phyloP scores from a whole-genome alignment of 805 yeast species.

The Monosporozyma aquatica region DNA sequence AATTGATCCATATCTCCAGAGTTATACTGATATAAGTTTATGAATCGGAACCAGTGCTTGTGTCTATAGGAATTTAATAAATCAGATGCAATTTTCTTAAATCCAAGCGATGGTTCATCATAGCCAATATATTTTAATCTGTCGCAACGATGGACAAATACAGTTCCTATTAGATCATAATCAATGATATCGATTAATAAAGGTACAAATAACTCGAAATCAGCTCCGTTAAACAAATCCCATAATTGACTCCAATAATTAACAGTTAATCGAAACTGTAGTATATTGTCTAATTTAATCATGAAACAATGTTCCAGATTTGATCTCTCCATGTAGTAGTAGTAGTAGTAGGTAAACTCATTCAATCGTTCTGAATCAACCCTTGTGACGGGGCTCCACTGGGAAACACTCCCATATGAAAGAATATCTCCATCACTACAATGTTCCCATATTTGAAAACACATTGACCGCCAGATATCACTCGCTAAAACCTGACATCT shows the following conservation, averaged over 20 bases:
- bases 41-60: not conserved
- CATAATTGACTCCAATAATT: not conserved
- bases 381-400: no score
- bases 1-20: not conserved
- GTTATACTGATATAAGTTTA: not conserved
- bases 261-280: not conserved
- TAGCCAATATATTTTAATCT: not conserved
- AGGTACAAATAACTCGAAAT: not conserved
- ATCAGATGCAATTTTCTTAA: constrained; percentile 1
- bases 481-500: no score
- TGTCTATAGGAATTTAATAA: not conserved
- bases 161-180: not conserved
- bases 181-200: not conserved
- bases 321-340: no score
- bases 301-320: no score
- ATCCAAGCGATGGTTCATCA: not conserved
- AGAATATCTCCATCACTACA: no score
- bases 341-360: no score
- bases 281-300: no score
- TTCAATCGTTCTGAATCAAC: no score
- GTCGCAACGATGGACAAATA: not conserved
- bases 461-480: no score
- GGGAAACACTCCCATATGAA: no score
- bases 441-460: no score
- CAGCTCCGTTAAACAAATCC: not conserved